A percentile compares a stretch with the other conserved stretches of the same genome.
phyloP scores from a whole-genome alignment of 2,329 filamentous ascomycete genomes.

The Macrophomina phaseolina region DNA sequence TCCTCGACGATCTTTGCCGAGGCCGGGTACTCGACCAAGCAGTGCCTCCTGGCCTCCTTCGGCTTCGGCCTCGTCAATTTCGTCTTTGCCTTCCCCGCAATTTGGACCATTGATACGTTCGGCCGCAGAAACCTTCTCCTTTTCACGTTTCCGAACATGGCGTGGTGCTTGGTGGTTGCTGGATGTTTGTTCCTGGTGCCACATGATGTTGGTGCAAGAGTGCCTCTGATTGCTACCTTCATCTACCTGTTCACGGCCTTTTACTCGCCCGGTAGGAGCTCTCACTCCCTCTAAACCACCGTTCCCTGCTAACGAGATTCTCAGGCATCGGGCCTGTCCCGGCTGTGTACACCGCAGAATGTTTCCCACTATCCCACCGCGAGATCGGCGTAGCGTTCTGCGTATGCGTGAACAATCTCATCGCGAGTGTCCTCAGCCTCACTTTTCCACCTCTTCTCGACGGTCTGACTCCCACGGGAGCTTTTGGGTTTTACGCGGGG shows the following conservation, averaged over 20 bases:
- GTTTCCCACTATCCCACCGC: conserved; percentile 72
- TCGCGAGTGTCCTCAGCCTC: conserved; percentile 63
- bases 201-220: conserved; percentile 52
- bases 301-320: not conserved
- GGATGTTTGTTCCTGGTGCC: conserved; percentile 57
- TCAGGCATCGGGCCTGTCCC: conserved; percentile 61
- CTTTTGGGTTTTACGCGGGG: conserved; percentile 66
- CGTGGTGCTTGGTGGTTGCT: conserved; percentile 55
- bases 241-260: conserved; percentile 61
- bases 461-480: conserved; percentile 57
- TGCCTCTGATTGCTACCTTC: conserved; percentile 61
- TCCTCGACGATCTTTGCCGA: conserved; percentile 56
- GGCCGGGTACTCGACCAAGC: conserved; percentile 49
- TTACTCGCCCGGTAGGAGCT: conserved; percentile 45
- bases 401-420: conserved; percentile 69
- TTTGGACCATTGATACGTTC: conserved; percentile 62
- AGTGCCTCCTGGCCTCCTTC: conserved; percentile 59
- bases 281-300: not conserved
- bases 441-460: conserved; percentile 65
- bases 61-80: conserved; percentile 65
- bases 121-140: conserved; percentile 58
- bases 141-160: conserved; percentile 59
- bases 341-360: conserved; percentile 71
- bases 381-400: conserved; percentile 74
- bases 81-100: conserved; percentile 62